Evolutionary conservation across 2,329 filamentous ascomycete genomes (phyloP), one percentile per base, ranked within the genome.

Genomic region (Colletotrichum acutatum): DNA sequence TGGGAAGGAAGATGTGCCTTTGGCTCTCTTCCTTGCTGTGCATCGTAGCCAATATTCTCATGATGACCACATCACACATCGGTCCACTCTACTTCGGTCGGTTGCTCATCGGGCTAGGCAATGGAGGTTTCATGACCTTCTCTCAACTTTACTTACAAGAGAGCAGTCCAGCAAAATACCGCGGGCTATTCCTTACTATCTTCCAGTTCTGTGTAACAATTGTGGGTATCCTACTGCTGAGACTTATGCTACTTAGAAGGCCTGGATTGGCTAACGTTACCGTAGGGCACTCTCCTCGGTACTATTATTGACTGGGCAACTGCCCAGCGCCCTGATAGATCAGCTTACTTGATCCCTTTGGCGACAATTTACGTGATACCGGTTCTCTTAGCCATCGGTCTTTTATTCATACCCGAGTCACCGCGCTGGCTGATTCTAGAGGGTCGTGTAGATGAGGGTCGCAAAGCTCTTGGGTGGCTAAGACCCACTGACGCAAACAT

Each of bases 121-220:
- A 90, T 76, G 88, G 88, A 3, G 85, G 89, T 76, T 86, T 89
- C 77, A 88, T 90, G 87, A 89, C 87, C 1, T 90, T 87, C 72
- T 83, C 84, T 1, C 86, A 87, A 69, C 78, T 88, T 0, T 87
- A 86, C 74, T 81, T 89, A 16, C 86, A 88, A 75, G 83, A 83
- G 76, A 77, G 75, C 30, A 83, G 85, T 34, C 86, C 86, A 1
- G 85, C 86, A n/a, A 82, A 84, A 71, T 87, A 86, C 65, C 83
- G 86, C 30, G 86, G 86, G 4, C 78, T 88, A 3, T 84, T 87
- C 72, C 77, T 89, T 6, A 83, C 84, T 2, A 81, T 79, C 1
- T 88, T 88, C 77, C 83, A 86, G 72, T 85, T 86, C 19, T 49
- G 42, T 22, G 42, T 49, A 49, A 49, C 42, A 5, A n/a, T 49